Evolutionary conservation across 1,139 yeast species (phyloP).

Genomic region (Trichomonascaceae sp.): DNA sequence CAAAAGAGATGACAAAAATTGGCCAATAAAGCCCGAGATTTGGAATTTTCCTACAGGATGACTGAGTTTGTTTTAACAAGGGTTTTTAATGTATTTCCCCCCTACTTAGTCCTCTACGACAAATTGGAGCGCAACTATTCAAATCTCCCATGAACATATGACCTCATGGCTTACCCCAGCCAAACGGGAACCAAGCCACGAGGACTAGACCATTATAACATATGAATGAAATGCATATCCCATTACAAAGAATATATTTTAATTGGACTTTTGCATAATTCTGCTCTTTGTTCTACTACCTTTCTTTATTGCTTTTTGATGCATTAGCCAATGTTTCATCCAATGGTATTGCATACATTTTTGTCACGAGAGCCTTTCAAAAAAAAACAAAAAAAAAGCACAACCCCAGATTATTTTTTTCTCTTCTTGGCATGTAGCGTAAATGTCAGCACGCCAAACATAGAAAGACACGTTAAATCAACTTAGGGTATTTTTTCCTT

Average conservation of each 20-base stretch:
- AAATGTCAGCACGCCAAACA: not conserved
- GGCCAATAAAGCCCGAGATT: not conserved
- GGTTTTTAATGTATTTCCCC: not conserved
- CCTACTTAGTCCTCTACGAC: not conserved
- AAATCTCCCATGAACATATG: not conserved
- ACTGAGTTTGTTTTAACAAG: not conserved
- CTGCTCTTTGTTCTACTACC: not conserved
- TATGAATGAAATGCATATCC: too few relatives aligned
- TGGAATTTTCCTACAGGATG: not conserved
- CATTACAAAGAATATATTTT: too few relatives aligned
- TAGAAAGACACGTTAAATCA: not conserved
- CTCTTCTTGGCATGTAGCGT: not conserved
- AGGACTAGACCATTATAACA: too few relatives aligned
- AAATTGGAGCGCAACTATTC: not conserved
- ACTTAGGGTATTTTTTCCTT: constrained; percentile 4
- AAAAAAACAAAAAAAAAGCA: not conserved
- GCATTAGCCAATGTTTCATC: not conserved
- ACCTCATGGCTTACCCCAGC: not conserved
- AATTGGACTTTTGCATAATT: not conserved
- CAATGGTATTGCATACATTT: not conserved
- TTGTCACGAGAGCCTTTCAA: not conserved
- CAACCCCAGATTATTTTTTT: not conserved
- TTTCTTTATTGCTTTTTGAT: not conserved
- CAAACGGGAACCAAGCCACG: not conserved
- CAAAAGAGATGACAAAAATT: not conserved